Base-by-base conservation (phyloP, 331 rosid genomes). In the Telfairia occidentalis region DNA sequence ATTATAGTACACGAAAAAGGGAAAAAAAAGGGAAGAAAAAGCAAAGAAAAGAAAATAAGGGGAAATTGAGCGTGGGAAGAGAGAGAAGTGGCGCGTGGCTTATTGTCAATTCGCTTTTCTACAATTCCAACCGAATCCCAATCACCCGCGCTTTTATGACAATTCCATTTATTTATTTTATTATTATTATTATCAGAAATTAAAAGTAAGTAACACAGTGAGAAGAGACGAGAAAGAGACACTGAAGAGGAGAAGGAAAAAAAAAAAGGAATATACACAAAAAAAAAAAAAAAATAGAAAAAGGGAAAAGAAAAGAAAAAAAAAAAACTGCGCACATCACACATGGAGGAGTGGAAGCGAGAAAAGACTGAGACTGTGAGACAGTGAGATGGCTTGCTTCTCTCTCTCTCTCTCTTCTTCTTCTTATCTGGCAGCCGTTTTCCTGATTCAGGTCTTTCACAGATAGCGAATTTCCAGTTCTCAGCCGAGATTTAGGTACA, bases 321-420 rank as follows among this genome's bases (percentile, higher is more conserved):
- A 78, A 71, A 71, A 58, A 81, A 59, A 59, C 60, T 38, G 6
- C 59, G 32, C 76, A 30, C 78, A 66, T 82, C 79, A 78, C 78
- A 67, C 73, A 24, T 77, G 88, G 85, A 82, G 72, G 49, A 80
- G 58, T 78, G 73, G 76, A 80, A 89, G 81, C 82, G 83, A 71
- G 83, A 71, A 85, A 76, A 65, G 88, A 79, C 87, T 71, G 46
- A 29, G 81, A 81, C 84, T 13, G 18, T 16, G 58, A 71, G 45
- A 18, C 75, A 16, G 7, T 8, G 26, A 46, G 13, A n/a, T n/a
- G n/a, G 52, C 4, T 71, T 74, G 69, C 16, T 65, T 13, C 76
- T 43, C 76, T 29, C 73, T 55, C 78, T 55, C 40, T 34, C 58
- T 53, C 75, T 38, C 11, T 50, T 73, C 78, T 52, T 35, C 77